Conservation (phyloP, 805 yeast genomes). For the Tetrapisispora fleetii region DNA sequence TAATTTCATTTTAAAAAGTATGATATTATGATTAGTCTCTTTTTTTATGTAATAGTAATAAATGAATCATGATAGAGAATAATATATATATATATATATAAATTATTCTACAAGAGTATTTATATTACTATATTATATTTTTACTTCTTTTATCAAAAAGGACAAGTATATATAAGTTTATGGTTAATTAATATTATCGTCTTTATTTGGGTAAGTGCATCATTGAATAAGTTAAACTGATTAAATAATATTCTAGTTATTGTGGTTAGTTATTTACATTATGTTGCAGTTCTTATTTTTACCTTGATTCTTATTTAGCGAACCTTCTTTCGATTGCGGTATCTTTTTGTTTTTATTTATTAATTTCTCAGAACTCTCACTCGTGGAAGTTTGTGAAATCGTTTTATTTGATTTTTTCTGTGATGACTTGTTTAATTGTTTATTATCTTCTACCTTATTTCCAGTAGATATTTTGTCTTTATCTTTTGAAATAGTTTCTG, state of each 20-base stretch:
- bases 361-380: neutral
- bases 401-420: neutral
- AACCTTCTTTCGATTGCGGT: neutral
- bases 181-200: no score
- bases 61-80: no score
- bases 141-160: no score
- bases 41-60: no score
- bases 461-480: neutral
- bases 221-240: no score
- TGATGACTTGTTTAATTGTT: neutral
- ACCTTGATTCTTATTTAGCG: neutral
- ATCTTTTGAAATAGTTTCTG: neutral
- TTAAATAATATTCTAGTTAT: neutral
- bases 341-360: neutral
- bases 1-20: no score
- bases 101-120: no score
- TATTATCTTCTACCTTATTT: no score
- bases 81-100: no score
- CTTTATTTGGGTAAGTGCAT: neutral
- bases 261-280: neutral
- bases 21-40: no score
- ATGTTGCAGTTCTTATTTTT: slow-evolving; percentile 1
- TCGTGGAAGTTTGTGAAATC: neutral
- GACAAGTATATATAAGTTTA: no score
- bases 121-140: no score